Conservation (phyloP, 1,284 basidiomycete species). For the Cutaneotrichosporon daszewskae region DNA sequence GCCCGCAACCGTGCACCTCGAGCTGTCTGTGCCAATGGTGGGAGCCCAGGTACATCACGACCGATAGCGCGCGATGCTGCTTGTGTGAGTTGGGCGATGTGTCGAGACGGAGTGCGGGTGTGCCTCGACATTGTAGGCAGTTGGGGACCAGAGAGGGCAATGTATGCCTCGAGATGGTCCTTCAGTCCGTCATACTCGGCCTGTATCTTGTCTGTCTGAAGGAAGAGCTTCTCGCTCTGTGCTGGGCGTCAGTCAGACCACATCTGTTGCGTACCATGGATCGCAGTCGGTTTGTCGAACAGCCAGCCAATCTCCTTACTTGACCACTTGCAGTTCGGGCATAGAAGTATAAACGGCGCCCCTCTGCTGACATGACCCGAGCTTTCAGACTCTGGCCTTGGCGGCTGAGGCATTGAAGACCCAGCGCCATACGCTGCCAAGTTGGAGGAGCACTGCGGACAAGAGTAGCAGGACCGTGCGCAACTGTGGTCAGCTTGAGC, state of each 20-base stretch:
- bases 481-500: conserved; percentile 57
- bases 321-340: conserved; percentile 91
- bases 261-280: conserved; percentile 59
- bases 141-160: conserved; percentile 28
- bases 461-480: conserved; percentile 93
- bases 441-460: conserved; percentile 84
- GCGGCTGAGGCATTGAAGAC: conserved; percentile 49
- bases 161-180: conserved; percentile 86
- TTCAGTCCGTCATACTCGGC: conserved; percentile 85
- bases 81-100: conserved; percentile 42
- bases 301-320: conserved; percentile 81
- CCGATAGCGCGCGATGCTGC: conserved; percentile 39
- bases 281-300: conserved; percentile 92
- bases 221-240: conserved; percentile 80
- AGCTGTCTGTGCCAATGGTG: conserved; percentile 6
- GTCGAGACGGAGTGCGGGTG: conserved; percentile 26
- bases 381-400: too few species aligned
- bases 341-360: conserved; percentile 86
- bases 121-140: conserved; percentile 5
- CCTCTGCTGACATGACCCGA: conserved; percentile 50
- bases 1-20: conserved; percentile 3
- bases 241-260: conserved; percentile 51
- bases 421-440: conserved; percentile 78
- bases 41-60: conserved; percentile 32
- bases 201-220: conserved; percentile 68